Evolutionary conservation across 2,329 filamentous ascomycete species (phyloP).

Genomic region (Aspergillus sp.): DNA sequence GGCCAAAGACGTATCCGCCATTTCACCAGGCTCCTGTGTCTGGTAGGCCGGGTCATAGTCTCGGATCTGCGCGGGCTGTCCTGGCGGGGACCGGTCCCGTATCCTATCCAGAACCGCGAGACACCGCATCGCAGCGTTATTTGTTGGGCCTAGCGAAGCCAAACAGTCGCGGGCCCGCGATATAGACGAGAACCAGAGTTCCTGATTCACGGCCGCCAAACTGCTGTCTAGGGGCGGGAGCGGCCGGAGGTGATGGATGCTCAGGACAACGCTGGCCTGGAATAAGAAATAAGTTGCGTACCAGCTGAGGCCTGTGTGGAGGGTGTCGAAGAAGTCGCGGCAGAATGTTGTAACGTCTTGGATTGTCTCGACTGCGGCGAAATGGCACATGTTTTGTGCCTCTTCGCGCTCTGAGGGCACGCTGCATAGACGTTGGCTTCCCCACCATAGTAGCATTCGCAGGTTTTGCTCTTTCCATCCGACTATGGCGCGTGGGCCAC

Average conservation of each 20-base stretch:
- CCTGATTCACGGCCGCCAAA: conserved; percentile 1
- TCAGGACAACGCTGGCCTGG: conserved; percentile 22
- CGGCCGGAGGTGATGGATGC: conserved; percentile 7
- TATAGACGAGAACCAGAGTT: conserved; percentile 15
- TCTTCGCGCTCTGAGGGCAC: conserved; percentile 13
- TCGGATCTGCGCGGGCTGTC: background rate
- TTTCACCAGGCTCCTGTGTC: background rate
- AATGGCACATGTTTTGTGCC: conserved; percentile 20
- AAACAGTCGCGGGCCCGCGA: conserved; percentile 14
- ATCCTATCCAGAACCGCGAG: conserved; percentile 17
- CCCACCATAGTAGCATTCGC: conserved; percentile 24
- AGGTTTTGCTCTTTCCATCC: conserved; percentile 25
- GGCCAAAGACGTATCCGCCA: background rate
- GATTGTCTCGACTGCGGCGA: conserved; percentile 18
- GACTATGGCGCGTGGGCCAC: conserved; percentile 20
- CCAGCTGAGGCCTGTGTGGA: conserved; percentile 21
- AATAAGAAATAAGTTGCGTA: conserved; percentile 26
- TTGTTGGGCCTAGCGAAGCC: conserved; percentile 8
- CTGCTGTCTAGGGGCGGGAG: background rate
- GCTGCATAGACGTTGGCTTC: conserved; percentile 15
- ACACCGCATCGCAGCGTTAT: conserved; percentile 15
- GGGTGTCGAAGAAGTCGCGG: conserved; percentile 1
- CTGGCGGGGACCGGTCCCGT: background rate
- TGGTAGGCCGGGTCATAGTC: too few species aligned
- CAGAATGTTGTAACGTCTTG: conserved; percentile 20